Conservation (phyloP, 768 basidiomycete genomes). For the Boletus bicolor region DNA sequence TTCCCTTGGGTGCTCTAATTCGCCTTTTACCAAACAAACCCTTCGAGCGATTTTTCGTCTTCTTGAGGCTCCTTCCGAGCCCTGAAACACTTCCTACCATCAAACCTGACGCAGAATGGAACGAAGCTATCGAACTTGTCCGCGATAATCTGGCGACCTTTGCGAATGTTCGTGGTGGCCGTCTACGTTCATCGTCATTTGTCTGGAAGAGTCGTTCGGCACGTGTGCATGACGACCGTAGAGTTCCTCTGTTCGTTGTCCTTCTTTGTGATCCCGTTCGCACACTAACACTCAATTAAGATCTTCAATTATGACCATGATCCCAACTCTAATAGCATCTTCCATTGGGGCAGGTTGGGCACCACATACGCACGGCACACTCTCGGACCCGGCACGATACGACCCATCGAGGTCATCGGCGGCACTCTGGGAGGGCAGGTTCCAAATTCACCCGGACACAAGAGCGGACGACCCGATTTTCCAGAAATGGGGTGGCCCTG, state of each 20-base stretch:
- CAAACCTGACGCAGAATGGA: constrained; percentile 64
- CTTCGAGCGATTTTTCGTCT: constrained; percentile 60
- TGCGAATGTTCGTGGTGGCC: constrained; percentile 81
- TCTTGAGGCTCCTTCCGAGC: constrained; percentile 57
- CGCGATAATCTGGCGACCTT: constrained; percentile 87
- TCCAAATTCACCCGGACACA: constrained; percentile 88
- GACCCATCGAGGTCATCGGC: constrained; percentile 82
- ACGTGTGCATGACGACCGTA: constrained; percentile 49
- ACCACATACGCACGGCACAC: constrained; percentile 51
- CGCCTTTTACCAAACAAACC: constrained; percentile 80
- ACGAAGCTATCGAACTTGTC: constrained; percentile 75
- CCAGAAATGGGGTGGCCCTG: constrained; percentile 29
- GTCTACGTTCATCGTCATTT: constrained; percentile 80
- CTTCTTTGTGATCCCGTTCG: constrained; percentile 9
- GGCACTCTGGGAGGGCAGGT: constrained; percentile 79
- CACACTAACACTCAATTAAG: constrained; percentile 37
- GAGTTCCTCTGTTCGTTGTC: constrained; percentile 45
- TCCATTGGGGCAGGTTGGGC: constrained; percentile 67
- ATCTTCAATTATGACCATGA: constrained; percentile 72
- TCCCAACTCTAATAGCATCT: constrained; percentile 70
- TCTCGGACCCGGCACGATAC: constrained; percentile 70
- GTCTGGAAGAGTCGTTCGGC: constrained; percentile 75
- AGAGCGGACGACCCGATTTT: constrained; percentile 56
- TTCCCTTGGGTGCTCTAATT: constrained; percentile 82
- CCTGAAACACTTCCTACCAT: constrained; percentile 60